A percentile compares a stretch with the other conserved stretches of the same genome.
Evolutionary conservation across 2,329 filamentous ascomycete genomes (phyloP).

Genomic region (Scopulariopsis brevicaulis): DNA sequence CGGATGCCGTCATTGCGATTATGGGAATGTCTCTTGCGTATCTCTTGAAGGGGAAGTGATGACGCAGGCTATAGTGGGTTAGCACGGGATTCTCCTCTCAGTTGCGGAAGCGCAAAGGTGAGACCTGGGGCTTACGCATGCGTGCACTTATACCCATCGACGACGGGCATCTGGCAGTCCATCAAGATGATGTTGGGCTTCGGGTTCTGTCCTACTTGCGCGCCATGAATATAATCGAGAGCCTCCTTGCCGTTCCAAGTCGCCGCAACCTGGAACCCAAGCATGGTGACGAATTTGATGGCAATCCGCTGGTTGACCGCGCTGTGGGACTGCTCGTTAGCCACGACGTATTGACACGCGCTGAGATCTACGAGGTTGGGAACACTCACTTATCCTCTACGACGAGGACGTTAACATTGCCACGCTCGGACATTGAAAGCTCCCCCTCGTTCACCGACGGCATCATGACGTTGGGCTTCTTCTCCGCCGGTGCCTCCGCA

Average conservation of each 20-base stretch:
- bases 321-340: conserved; percentile 15
- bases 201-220: conserved; percentile 33
- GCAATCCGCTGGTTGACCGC: conserved; percentile 68
- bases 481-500: conserved; percentile 7
- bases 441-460: not conserved
- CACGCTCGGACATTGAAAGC: conserved; percentile 35
- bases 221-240: conserved; percentile 56
- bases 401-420: conserved; percentile 58
- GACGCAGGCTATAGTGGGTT: conserved; percentile 34
- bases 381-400: conserved; percentile 66
- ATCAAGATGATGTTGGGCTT: conserved; percentile 68
- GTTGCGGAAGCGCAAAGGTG: not conserved
- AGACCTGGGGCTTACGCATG: conserved; percentile 32
- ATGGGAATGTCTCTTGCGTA: conserved; percentile 56
- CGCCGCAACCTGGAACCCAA: conserved; percentile 60
- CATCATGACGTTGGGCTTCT: not conserved
- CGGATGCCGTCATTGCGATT: conserved; percentile 57
- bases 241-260: conserved; percentile 73
- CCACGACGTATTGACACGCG: not conserved
- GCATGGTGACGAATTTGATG: conserved; percentile 60
- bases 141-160: conserved; percentile 69
- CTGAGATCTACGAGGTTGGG: not conserved
- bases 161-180: conserved; percentile 67
- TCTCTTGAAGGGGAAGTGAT: conserved; percentile 52
- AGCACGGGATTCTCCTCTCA: not conserved